Evolutionary conservation across 352 stramenopile species (phyloP).

Genomic region (Globisporangium emineosum): DNA sequence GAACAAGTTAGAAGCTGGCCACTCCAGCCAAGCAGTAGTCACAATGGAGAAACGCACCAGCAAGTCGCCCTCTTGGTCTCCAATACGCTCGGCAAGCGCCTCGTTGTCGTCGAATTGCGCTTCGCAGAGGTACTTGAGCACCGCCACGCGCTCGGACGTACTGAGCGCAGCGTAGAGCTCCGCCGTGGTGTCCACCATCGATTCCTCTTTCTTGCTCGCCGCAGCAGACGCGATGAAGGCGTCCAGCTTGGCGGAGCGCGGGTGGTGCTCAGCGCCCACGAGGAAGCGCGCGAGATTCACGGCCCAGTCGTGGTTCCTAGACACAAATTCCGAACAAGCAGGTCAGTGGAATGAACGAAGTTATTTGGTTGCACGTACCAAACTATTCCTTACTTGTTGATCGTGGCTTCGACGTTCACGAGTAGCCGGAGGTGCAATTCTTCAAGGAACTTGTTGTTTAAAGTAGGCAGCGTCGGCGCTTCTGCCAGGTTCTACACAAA

Average conservation of each 20-base stretch:
- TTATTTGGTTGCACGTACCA: neutral
- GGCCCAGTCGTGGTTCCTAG: conserved; percentile 45
- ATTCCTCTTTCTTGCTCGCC: conserved; percentile 18
- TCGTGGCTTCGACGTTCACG: conserved; percentile 37
- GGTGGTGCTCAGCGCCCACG: conserved; percentile 26
- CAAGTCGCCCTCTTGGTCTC: conserved; percentile 43
- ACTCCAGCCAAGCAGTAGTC: neutral
- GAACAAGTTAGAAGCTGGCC: neutral
- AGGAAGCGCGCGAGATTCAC: conserved; percentile 48
- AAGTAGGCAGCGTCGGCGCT: conserved; percentile 30
- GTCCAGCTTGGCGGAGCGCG: conserved; percentile 10
- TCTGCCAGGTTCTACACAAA: conserved; percentile 29
- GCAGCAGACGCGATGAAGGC: conserved; percentile 10
- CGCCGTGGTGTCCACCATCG: conserved; percentile 17
- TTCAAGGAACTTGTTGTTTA: conserved; percentile 28
- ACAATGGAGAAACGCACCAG: conserved; percentile 25
- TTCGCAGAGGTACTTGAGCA: conserved; percentile 66
- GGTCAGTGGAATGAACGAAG: neutral
- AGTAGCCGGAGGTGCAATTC: conserved; percentile 51
- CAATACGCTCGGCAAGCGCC: conserved; percentile 49
- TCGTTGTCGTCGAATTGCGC: conserved; percentile 68
- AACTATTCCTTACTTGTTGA: conserved; percentile 39
- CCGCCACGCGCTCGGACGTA: conserved; percentile 35
- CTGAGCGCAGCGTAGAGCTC: conserved; percentile 44
- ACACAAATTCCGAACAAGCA: neutral